Evolutionary conservation across 163 green algal species (phyloP), one percentile per base, ranked within the genome.

Genomic region (Scenedesmus sp.): DNA sequence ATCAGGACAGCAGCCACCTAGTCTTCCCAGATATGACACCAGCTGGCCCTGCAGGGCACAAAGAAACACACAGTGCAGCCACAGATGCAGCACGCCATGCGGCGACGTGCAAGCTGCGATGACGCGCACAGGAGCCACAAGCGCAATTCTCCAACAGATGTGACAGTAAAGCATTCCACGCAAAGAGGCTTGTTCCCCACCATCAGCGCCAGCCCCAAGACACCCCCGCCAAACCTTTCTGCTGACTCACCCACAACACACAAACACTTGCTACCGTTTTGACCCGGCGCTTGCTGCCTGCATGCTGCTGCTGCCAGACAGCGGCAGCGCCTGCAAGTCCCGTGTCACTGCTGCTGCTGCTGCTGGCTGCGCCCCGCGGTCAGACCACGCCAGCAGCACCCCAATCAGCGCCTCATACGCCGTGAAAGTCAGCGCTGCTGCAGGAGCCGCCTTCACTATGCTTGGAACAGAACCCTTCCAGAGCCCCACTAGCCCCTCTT

Each of bases 341-440:
- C 4, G 23, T 52, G 57, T 3, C 57, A 13, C 54, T 52, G 81
- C 81, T 66, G 79, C 52, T 66, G 83, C n/a, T 89, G 34, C 70
- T 86, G 23, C 60, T 66, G 88, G 79, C 84, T 62, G 55, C n/a
- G 12, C 10, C 73, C 5, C 18, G n/a, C 87, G n/a, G 54, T 89
- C 23, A 3, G 88, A 46, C 34, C 66, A 84, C 13, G 70, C 83
- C 16, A 95, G 82, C 89, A 97, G 70, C 70, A 88, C 84, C n/a
- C 66, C 85, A 56, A 97, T 64, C 10, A 97, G 82, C 8, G 96
- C 93, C 91, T 99, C 98, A 89, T 99, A 99, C 0, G 97, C 95
- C 8, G 95, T 93, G 90, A 99, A 98, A 0, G 98, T 99, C 82
- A 99, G 96, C 0, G 98, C 98, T 13, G 98, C 97, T 3, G 96